These are phyloP conservation scores for Turritis glabra DNA, from an alignment of 345 rosid genomes.

Conservation along the genomic window DNA sequence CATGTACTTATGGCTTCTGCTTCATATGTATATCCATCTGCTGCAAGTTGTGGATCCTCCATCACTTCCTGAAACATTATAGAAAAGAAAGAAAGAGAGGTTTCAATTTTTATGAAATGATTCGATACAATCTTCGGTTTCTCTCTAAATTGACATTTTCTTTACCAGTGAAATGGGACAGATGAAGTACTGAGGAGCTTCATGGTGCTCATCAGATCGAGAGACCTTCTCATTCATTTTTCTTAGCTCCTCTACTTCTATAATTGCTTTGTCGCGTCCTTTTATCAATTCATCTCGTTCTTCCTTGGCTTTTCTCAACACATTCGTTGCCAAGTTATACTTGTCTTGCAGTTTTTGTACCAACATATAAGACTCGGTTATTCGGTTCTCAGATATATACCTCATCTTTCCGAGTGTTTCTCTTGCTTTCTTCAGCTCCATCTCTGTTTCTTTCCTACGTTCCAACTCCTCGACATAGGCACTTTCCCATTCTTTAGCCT, in stretches of 20 bases:
- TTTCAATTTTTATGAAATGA: background rate
- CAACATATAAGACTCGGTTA: constrained; percentile 47
- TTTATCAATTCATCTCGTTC: constrained; percentile 59
- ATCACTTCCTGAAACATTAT: constrained; percentile 57
- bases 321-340: constrained; percentile 61
- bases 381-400: constrained; percentile 49
- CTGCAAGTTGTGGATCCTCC: constrained; percentile 71
- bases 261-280: constrained; percentile 63
- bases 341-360: constrained; percentile 63
- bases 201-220: constrained; percentile 47
- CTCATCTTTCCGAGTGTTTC: constrained; percentile 50
- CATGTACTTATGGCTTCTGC: constrained; percentile 61
- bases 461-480: constrained; percentile 49
- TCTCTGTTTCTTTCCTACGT: constrained; percentile 56
- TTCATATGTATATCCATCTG: constrained; percentile 75
- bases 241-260: constrained; percentile 65
- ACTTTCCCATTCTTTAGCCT: constrained; percentile 58
- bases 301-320: constrained; percentile 52
- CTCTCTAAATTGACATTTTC: background rate
- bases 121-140: background rate
- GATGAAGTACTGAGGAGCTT: constrained; percentile 59
- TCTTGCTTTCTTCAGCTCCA: constrained; percentile 46
- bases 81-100: background rate
- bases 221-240: constrained; percentile 50
- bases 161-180: constrained; percentile 78